Percentiles rank a stretch among this genome's conserved stretches.
Conservation (phyloP, 176 grass and related monocot species). For the Cenchrus fungigraminus region DNA sequence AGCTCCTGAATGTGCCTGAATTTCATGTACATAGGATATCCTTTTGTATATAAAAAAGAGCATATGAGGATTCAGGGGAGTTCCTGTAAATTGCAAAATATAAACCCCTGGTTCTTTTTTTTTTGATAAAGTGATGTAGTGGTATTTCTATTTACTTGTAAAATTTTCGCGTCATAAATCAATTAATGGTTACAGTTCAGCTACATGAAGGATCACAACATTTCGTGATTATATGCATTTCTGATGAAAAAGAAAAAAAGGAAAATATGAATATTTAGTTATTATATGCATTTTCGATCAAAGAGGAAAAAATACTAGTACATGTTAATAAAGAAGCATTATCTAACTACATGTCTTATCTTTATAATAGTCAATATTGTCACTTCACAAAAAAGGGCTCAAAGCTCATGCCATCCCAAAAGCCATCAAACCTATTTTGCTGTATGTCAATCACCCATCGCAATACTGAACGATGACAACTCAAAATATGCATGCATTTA, state of each 20-base stretch:
- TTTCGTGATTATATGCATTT: background rate
- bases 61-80: background rate
- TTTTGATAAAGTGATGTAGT: background rate
- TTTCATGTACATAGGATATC: background rate
- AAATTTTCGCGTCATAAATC: background rate
- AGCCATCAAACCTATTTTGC: too few species aligned
- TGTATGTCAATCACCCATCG: too few species aligned
- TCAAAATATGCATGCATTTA: too few species aligned
- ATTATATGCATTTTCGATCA: too few species aligned
- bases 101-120: background rate
- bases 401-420: too few species aligned
- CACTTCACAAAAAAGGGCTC: too few species aligned
- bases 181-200: background rate
- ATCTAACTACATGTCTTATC: too few species aligned
- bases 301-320: too few species aligned
- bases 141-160: background rate
- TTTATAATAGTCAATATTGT: too few species aligned
- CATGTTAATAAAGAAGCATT: too few species aligned
- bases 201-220: background rate
- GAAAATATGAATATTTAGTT: background rate
- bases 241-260: too few species aligned
- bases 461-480: too few species aligned
- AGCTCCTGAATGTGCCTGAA: conserved; percentile 30
- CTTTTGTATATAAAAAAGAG: background rate
- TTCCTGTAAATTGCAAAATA: background rate